Conservation (phyloP, 1,284 basidiomycete species). For the Trichosporon sp. region DNA sequence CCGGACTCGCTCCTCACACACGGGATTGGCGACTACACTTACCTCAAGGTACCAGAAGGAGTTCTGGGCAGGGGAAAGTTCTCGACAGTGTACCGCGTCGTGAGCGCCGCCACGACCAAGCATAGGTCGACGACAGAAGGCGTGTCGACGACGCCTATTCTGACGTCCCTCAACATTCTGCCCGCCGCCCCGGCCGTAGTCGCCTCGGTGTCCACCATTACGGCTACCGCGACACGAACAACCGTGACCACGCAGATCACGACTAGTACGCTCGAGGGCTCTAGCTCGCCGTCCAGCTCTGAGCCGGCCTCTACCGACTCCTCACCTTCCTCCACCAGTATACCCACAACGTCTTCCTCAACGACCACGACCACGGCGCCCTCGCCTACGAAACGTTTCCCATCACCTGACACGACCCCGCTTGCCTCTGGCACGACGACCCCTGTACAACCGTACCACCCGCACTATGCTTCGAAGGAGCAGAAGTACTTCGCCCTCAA, state of each 20-base stretch:
- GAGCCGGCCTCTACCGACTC: neutral
- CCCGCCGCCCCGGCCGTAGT: slow-evolving; percentile 9
- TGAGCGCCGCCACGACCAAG: neutral
- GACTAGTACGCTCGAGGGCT: neutral
- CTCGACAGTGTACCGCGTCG: slow-evolving; percentile 57
- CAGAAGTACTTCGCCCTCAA: slow-evolving; percentile 60
- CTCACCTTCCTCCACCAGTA: neutral
- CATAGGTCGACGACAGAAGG: slow-evolving; percentile 1
- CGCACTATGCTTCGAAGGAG: neutral
- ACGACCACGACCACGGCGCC: slow-evolving; percentile 4
- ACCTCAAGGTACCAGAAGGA: slow-evolving; percentile 40
- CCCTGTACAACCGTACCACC: slow-evolving; percentile 6
- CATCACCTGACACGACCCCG: slow-evolving; percentile 8
- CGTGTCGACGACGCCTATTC: neutral
- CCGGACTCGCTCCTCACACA: slow-evolving; percentile 52
- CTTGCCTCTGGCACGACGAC: slow-evolving; percentile 1
- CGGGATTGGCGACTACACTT: slow-evolving; percentile 58
- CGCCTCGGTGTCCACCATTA: slow-evolving; percentile 11
- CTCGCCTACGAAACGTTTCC: slow-evolving; percentile 11
- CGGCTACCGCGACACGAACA: slow-evolving; percentile 4
- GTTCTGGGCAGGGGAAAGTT: slow-evolving; percentile 60
- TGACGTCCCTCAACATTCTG: slow-evolving; percentile 10
- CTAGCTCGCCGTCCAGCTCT: neutral
- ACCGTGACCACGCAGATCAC: slow-evolving; percentile 1
- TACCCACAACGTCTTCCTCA: neutral